Evolutionary conservation across 805 yeast genomes (phyloP).

Genomic region (Candida sanyiensis): DNA sequence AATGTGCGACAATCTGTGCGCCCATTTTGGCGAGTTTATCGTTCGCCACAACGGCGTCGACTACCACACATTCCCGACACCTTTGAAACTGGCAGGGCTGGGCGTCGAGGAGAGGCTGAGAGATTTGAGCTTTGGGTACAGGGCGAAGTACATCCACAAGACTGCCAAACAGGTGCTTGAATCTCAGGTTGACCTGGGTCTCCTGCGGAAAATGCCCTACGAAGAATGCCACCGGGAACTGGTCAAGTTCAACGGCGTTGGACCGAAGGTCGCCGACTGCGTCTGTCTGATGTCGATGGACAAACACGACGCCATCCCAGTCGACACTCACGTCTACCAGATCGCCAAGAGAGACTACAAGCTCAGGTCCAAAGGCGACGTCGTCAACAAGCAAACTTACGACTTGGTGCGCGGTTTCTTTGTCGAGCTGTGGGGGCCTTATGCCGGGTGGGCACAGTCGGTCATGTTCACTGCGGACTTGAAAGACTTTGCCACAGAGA

Average conservation of each 20-base stretch:
- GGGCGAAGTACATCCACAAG: slow-evolving; percentile 80
- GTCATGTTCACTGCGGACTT: slow-evolving; percentile 85
- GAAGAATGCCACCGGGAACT: slow-evolving; percentile 53
- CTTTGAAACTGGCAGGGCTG: slow-evolving; percentile 40
- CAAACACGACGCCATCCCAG: slow-evolving; percentile 83
- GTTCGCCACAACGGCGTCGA: slow-evolving; percentile 46
- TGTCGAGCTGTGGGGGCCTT: slow-evolving; percentile 71
- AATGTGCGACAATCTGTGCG: slow-evolving; percentile 80
- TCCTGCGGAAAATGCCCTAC: slow-evolving; percentile 42
- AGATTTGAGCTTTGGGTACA: slow-evolving; percentile 68
- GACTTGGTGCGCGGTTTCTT: slow-evolving; percentile 53
- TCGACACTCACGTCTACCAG: slow-evolving; percentile 92
- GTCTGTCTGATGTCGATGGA: slow-evolving; percentile 88
- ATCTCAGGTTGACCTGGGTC: slow-evolving; percentile 31
- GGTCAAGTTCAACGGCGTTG: slow-evolving; percentile 76
- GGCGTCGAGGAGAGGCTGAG: slow-evolving; percentile 42
- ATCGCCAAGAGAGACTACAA: slow-evolving; percentile 81
- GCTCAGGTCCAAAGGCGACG: slow-evolving; percentile 33
- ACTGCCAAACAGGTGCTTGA: slow-evolving; percentile 52
- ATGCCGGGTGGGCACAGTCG: slow-evolving; percentile 99
- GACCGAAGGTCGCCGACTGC: slow-evolving; percentile 98
- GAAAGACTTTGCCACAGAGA: slow-evolving; percentile 62
- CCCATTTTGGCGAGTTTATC: slow-evolving; percentile 60
- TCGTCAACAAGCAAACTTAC: slow-evolving; percentile 27
- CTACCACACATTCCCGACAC: slow-evolving; percentile 72